Base-by-base conservation (phyloP, 371 early-diverging fungal species). In the Rhizomucor pusillus region DNA sequence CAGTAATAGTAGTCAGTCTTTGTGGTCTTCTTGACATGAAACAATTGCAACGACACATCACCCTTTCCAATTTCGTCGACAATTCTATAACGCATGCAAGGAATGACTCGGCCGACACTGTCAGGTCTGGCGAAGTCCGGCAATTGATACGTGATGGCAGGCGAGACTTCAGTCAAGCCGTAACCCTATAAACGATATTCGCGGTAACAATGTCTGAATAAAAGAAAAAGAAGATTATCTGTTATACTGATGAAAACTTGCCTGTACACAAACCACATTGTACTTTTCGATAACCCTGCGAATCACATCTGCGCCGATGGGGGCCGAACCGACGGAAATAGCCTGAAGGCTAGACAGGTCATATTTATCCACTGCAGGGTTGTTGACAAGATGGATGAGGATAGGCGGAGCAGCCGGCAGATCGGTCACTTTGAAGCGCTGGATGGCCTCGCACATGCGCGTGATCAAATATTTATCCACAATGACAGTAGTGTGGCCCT, bases 341-440 rank as follows among this genome's bases (percentile, higher is more conserved):
- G 56, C 56, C 13, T 70, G 36, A 3, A 91, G 57, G 23, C 79
- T 75, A 0, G 83, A 75, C 41, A 90, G 50, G 45, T 89, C 79
- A 58, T 72, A 86, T 7, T 84, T 52, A 29, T 77, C 70, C 12
- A 88, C 85, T 24, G 75, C 60, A 14, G 90, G 85, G 48, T 70
- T 58, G 48, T 86, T 84, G 23, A 69, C 71, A 10, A 88, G 59
- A 16, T 71, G 63, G 7, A 86, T 61, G 18, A 83, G 57, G 51
- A 91, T 82, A 3, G 92, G 91, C 5, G 93, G 92, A 3, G 84
- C 92, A n/a, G 88, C 63, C 56, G 79, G 71, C 12, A 82, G 57
- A 5, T 65, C 52, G 4, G 77, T 76, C 37, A 86, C 71, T 48
- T 75, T 71, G 68, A 79, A 69, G 2, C 53, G 59, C 50, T 81